These are phyloP conservation scores for Paracorniculantispora psalliotae DNA, from an alignment of 2,329 filamentous ascomycete species.

Conservation along the genomic window DNA sequence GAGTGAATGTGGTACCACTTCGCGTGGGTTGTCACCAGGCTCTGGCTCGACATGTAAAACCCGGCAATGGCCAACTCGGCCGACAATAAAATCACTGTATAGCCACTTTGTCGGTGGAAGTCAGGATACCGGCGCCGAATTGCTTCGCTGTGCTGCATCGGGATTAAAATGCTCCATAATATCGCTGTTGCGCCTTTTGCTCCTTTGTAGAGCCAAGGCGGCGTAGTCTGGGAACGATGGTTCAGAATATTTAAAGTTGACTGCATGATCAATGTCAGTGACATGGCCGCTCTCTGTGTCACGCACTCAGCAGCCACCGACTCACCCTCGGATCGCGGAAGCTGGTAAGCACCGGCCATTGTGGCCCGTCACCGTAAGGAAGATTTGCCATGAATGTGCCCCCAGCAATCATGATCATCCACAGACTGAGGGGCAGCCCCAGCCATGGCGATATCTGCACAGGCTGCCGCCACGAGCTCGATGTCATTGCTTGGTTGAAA, in stretches of 20 bases:
- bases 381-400: neutral
- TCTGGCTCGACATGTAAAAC: neutral
- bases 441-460: neutral
- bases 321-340: neutral
- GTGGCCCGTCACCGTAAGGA: neutral
- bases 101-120: neutral
- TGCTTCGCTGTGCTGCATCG: neutral
- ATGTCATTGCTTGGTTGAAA: no score
- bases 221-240: neutral
- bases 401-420: neutral
- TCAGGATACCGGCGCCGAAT: neutral
- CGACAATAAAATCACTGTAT: neutral
- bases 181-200: neutral
- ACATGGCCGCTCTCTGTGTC: neutral
- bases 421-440: neutral
- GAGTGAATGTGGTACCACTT: neutral
- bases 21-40: neutral
- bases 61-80: neutral
- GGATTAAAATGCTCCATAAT: neutral
- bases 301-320: no score
- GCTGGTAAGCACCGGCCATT: neutral
- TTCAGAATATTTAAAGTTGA: neutral
- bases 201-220: conserved; percentile 4
- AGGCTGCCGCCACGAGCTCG: neutral
- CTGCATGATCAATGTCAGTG: neutral